These are phyloP conservation scores for Macroventuria anomochaeta DNA, from an alignment of 2,329 filamentous ascomycete species.

Conservation along the genomic window DNA sequence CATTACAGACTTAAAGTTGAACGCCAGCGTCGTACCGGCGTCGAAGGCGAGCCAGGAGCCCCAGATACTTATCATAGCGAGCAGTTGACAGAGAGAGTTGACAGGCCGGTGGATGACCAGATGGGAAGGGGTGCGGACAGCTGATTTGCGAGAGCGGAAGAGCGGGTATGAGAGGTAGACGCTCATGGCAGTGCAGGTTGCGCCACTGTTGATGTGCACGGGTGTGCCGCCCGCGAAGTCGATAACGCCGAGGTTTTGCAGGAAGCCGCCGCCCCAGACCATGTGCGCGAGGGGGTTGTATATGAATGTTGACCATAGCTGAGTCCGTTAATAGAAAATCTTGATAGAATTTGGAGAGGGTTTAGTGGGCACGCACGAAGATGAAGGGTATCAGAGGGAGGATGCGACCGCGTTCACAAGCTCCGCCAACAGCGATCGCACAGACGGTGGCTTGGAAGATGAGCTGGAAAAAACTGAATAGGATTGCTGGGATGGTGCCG, in stretches of 20 bases:
- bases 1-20: slow-evolving; percentile 60
- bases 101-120: slow-evolving; percentile 57
- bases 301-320: slow-evolving; percentile 59
- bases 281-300: slow-evolving; percentile 58
- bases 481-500: slow-evolving; percentile 58
- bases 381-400: slow-evolving; percentile 58
- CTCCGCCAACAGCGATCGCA: slow-evolving; percentile 58
- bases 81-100: slow-evolving; percentile 57
- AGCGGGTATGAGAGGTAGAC: slow-evolving; percentile 60
- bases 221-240: slow-evolving; percentile 57
- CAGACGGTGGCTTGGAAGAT: slow-evolving; percentile 60
- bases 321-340: too few relatives aligned
- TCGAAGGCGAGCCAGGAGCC: slow-evolving; percentile 61
- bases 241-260: slow-evolving; percentile 54
- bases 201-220: slow-evolving; percentile 47
- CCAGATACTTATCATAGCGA: slow-evolving; percentile 60
- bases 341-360: too few relatives aligned
- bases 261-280: slow-evolving; percentile 57
- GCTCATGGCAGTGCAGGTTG: slow-evolving; percentile 54
- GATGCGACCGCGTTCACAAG: slow-evolving; percentile 57
- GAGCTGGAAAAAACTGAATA: slow-evolving; percentile 61
- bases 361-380: slow-evolving; percentile 44
- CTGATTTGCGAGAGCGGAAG: slow-evolving; percentile 55
- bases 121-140: slow-evolving; percentile 55
- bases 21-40: slow-evolving; percentile 56